Conservation (phyloP, 768 basidiomycete genomes). For the Termitomyces eurrhizus region DNA sequence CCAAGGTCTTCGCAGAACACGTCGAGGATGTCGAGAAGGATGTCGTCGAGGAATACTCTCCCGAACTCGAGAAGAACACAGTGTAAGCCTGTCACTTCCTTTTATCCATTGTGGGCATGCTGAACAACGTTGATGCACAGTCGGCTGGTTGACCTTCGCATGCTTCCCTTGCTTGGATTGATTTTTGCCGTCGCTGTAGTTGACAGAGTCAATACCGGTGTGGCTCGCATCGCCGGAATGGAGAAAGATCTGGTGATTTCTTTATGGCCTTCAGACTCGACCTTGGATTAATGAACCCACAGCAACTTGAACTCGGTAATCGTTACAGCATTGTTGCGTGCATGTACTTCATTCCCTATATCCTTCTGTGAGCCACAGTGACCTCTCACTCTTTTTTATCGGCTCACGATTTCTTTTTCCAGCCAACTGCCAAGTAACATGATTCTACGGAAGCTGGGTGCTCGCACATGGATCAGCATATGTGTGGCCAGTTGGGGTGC, state of each 20-base stretch:
- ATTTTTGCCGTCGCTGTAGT: constrained; percentile 30
- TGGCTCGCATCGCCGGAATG: constrained; percentile 34
- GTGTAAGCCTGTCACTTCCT: background rate
- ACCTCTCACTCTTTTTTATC: background rate
- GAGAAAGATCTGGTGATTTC: constrained; percentile 26
- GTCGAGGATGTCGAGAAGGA: constrained; percentile 1
- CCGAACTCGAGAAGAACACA: background rate
- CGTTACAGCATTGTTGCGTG: constrained; percentile 37
- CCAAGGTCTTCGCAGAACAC: background rate
- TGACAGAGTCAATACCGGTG: constrained; percentile 29
- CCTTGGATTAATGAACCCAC: background rate
- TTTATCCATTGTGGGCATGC: background rate
- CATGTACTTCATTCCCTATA: constrained; percentile 41
- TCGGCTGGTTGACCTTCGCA: constrained; percentile 27
- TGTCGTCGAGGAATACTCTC: background rate
- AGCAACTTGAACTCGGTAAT: constrained; percentile 27
- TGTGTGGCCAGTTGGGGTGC: constrained; percentile 38
- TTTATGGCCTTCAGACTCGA: background rate
- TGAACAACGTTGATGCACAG: constrained; percentile 12
- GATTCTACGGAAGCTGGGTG: constrained; percentile 34
- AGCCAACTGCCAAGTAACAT: constrained; percentile 44
- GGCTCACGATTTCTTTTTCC: background rate
- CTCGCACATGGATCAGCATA: constrained; percentile 37
- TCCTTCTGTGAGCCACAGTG: constrained; percentile 30
- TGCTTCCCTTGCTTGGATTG: constrained; percentile 30